phyloP scores from a whole-genome alignment of 441 rosid genomes.

The Melastoma candidum region DNA sequence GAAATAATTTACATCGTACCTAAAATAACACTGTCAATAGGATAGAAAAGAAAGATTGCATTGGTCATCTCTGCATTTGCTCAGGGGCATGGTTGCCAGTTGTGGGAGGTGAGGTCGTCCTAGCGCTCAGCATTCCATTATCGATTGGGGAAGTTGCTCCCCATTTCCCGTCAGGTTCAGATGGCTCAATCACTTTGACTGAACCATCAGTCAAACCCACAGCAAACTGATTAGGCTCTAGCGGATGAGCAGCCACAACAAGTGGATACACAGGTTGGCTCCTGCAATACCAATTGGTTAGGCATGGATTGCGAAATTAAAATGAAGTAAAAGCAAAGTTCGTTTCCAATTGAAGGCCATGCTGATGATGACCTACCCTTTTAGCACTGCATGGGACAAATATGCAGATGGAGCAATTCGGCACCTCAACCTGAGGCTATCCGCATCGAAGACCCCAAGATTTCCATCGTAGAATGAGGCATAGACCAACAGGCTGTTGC shows the following conservation, averaged over 20 bases:
- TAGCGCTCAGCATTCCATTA: slow-evolving; percentile 19
- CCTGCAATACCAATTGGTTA: slow-evolving; percentile 9
- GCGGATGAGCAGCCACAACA: slow-evolving; percentile 47
- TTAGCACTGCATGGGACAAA: slow-evolving; percentile 35
- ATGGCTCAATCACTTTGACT: slow-evolving; percentile 42
- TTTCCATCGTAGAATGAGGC: slow-evolving; percentile 77
- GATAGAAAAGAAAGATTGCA: no score
- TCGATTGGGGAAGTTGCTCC: slow-evolving; percentile 33
- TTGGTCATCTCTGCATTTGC: no score
- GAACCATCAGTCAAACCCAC: slow-evolving; percentile 48
- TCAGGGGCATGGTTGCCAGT: no score
- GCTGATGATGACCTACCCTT: slow-evolving; percentile 32
- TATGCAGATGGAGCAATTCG: slow-evolving; percentile 69
- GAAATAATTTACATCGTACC: no score
- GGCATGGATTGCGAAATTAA: neutral
- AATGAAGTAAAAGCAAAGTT: neutral
- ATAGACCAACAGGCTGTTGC: slow-evolving; percentile 75
- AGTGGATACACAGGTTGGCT: slow-evolving; percentile 22
- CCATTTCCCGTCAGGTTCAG: slow-evolving; percentile 31
- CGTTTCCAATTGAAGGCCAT: neutral
- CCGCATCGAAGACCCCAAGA: slow-evolving; percentile 74
- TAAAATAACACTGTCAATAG: no score
- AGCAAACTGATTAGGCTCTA: slow-evolving; percentile 46
- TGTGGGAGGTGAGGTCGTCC: no score
- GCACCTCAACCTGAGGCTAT: slow-evolving; percentile 60